Conservation (phyloP, 345 rosid species). For the Microthlaspi erraticum region DNA sequence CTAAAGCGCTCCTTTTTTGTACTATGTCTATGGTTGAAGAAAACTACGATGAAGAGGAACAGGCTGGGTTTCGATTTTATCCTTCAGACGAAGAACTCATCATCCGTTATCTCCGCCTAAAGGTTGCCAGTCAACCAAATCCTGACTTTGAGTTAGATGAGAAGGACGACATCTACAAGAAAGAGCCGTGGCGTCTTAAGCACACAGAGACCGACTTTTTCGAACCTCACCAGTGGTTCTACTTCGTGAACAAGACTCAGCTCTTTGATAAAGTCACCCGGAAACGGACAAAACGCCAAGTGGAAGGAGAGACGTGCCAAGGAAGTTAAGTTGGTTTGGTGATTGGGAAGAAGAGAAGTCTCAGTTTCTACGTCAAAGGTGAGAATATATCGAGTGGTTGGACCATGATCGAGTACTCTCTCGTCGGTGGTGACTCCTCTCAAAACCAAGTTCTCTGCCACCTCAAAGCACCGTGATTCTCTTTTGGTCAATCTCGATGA, state of each 20-base stretch:
- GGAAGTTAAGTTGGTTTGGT: too few relatives aligned
- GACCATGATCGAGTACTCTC: slow-evolving; percentile 8
- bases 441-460: neutral
- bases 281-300: neutral
- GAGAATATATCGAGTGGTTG: neutral
- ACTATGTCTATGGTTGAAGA: too few relatives aligned
- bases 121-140: neutral
- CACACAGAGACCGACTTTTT: neutral
- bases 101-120: too few relatives aligned
- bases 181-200: neutral
- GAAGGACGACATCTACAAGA: neutral
- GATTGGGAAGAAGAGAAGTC: too few relatives aligned
- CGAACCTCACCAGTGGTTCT: neutral
- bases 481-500: neutral
- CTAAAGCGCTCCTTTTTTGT: too few relatives aligned
- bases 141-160: neutral
- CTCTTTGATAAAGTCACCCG: neutral
- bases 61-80: too few relatives aligned
- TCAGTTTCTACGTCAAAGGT: neutral
- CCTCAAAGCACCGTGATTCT: slow-evolving; percentile 3
- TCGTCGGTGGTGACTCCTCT: neutral
- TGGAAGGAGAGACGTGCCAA: too few relatives aligned
- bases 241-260: neutral
- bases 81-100: too few relatives aligned
- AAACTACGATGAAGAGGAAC: too few relatives aligned